Base-by-base conservation (phyloP, 805 yeast species). In the Metschnikowia hibisci region DNA sequence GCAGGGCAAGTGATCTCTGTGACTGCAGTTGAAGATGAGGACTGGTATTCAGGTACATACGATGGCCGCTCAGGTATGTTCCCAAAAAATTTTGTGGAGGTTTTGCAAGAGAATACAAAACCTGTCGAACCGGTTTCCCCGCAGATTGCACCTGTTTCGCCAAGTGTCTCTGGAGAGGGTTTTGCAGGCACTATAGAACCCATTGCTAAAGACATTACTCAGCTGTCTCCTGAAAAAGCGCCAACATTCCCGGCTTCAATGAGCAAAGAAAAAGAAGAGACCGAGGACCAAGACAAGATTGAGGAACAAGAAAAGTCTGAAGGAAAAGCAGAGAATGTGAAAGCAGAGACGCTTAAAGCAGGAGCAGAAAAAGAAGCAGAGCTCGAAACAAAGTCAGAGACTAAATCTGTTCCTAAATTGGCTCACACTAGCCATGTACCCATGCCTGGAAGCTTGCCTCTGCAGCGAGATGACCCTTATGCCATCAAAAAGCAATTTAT, bases 31-130 rank as follows among this genome's bases (percentile, higher is more conserved):
- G 96, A 88, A 53, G 97, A 91, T 61, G 95, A 82, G 6, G 96
- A 90, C 50, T 93, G 98, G 98, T 84, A 78, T 58, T 69, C 76
- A 31, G 99, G 99, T 3, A 66, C 72, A 4, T 84, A 76, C 54
- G 66, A 67, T 26, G 87, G 87, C 4, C 63, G 66, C 34, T 63
- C 76, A 15, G 99, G 99, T 6, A 82, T 90, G 68, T 93, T 93
- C 55, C 99, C 99, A 3, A 79, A 77, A 59, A 81, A 80, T 57
- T 91, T 87, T 67, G 98, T 91, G 4, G 32, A 35, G 28, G 32
- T n/a, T 15, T 35, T 35, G 25, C 36, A 20, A 3, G 78, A 78
- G 39, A 43, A 49, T 16, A 16, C 30, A 15, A 18, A 18, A 4
- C 7, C 22, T 9, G 15, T 25, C 16, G 32, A 35, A 6, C 32